A percentile compares a stretch with the other conserved stretches of the same genome.
Evolutionary conservation across 78 protist genomes (phyloP).

Genomic region (Monosiga brevicollis): DNA sequence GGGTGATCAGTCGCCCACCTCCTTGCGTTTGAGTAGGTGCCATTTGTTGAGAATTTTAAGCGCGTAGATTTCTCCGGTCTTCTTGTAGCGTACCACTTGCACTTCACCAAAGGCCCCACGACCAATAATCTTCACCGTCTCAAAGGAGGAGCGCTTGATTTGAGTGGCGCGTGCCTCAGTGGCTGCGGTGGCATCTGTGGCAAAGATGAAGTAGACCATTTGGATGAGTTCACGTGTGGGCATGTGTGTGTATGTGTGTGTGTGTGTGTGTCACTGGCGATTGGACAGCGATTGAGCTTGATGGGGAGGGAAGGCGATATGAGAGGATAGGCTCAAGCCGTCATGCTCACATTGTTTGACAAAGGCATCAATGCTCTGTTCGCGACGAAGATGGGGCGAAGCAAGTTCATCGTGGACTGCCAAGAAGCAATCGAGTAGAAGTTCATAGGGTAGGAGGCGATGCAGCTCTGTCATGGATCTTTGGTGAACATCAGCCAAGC

Average conservation of each 20-base stretch:
- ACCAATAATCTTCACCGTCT: constrained; percentile 25
- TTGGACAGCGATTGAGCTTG: background rate
- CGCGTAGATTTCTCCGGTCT: constrained; percentile 29
- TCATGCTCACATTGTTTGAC: background rate
- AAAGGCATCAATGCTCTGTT: background rate
- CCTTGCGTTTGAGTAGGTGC: constrained; percentile 9
- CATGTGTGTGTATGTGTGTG: background rate
- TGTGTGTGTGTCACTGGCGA: background rate
- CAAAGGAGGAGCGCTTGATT: constrained; percentile 7
- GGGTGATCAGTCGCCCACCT: background rate
- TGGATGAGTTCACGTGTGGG: too few relatives aligned
- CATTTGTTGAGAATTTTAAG: constrained; percentile 38
- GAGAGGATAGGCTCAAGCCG: background rate
- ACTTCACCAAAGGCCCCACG: constrained; percentile 61
- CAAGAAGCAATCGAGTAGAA: background rate
- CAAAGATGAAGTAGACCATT: background rate
- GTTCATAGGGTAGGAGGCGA: background rate
- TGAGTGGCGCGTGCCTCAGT: background rate
- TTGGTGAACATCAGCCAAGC: too few relatives aligned
- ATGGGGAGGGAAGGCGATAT: background rate
- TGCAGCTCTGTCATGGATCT: too few relatives aligned
- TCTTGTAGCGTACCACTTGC: constrained; percentile 18
- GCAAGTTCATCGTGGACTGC: background rate
- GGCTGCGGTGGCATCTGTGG: background rate
- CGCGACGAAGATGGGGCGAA: background rate